Percentiles rank a stretch among this genome's conserved stretches.
Evolutionary conservation across 2,329 filamentous ascomycete genomes (phyloP).

Genomic region (Hypoxylon sp.): DNA sequence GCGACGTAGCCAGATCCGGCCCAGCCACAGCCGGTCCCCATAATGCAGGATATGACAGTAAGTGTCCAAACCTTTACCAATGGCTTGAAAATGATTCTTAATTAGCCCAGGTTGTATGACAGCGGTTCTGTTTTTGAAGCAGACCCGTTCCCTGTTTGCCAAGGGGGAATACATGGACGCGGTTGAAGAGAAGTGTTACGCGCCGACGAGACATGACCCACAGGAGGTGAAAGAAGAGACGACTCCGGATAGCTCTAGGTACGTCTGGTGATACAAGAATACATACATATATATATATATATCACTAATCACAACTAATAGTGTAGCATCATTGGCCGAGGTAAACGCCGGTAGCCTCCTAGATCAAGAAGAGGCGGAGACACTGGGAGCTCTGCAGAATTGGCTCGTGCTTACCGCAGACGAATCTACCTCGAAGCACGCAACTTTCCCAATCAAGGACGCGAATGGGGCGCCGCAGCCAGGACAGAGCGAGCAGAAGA

Average conservation of each 20-base stretch:
- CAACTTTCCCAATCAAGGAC: not conserved
- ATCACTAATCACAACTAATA: not conserved
- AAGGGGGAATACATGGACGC: slow-evolving; percentile 8
- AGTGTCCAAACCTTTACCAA: slow-evolving; percentile 27
- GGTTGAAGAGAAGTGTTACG: slow-evolving; percentile 11
- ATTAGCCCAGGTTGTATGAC: slow-evolving; percentile 59
- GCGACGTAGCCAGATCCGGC: slow-evolving; percentile 45
- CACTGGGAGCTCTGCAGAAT: slow-evolving; percentile 9
- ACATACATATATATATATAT: too few relatives aligned
- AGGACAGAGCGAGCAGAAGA: not conserved
- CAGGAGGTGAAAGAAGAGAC: not conserved
- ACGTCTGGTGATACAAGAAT: not conserved
- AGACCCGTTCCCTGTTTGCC: slow-evolving; percentile 17
- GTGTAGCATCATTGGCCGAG: not conserved
- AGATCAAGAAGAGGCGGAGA: slow-evolving; percentile 27
- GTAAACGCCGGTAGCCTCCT: slow-evolving; percentile 19
- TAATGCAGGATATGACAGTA: slow-evolving; percentile 74
- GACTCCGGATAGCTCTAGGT: not conserved
- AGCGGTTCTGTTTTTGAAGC: slow-evolving; percentile 48
- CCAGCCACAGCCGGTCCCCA: slow-evolving; percentile 58
- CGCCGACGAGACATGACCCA: not conserved
- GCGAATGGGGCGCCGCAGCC: not conserved
- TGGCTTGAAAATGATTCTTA: slow-evolving; percentile 15
- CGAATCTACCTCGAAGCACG: slow-evolving; percentile 3
- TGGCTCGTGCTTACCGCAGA: slow-evolving; percentile 26